phyloP scores from a whole-genome alignment of 192 early-diverging fungal species.

The Coemansia sp. region DNA sequence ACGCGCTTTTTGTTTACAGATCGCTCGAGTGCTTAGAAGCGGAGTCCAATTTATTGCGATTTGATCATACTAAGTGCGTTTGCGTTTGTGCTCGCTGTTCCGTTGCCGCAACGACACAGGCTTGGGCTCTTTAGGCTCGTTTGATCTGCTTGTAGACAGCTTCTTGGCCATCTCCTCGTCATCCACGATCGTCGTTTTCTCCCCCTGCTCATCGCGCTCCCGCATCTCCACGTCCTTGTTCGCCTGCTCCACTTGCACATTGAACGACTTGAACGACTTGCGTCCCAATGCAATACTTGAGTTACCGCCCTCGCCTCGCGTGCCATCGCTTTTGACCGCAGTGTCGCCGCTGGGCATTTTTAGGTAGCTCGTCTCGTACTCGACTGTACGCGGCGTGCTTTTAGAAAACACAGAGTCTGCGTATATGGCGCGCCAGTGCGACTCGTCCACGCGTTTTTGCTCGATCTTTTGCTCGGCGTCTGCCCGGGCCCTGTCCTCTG shows the following conservation, averaged over 20 bases:
- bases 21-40: neutral
- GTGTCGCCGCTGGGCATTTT: slow-evolving; percentile 33
- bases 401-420: slow-evolving; percentile 22
- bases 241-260: slow-evolving; percentile 21
- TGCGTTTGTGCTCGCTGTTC: slow-evolving; percentile 32
- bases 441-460: slow-evolving; percentile 36
- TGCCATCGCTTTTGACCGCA: slow-evolving; percentile 1
- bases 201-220: slow-evolving; percentile 10
- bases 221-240: slow-evolving; percentile 16
- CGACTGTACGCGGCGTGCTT: slow-evolving; percentile 16
- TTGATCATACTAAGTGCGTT: slow-evolving; percentile 8
- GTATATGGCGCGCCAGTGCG: slow-evolving; percentile 50
- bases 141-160: slow-evolving; percentile 5
- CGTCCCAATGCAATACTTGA: slow-evolving; percentile 16
- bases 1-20: neutral
- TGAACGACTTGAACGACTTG: slow-evolving; percentile 46
- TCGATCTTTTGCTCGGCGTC: slow-evolving; percentile 29
- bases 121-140: neutral
- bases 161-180: slow-evolving; percentile 26
- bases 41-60: neutral
- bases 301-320: neutral
- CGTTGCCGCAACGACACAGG: slow-evolving; percentile 18
- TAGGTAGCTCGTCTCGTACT: slow-evolving; percentile 48
- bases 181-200: slow-evolving; percentile 5
- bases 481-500: slow-evolving; percentile 27